Conservation (phyloP, 305 asterid species). For the Solanum hybrid region DNA sequence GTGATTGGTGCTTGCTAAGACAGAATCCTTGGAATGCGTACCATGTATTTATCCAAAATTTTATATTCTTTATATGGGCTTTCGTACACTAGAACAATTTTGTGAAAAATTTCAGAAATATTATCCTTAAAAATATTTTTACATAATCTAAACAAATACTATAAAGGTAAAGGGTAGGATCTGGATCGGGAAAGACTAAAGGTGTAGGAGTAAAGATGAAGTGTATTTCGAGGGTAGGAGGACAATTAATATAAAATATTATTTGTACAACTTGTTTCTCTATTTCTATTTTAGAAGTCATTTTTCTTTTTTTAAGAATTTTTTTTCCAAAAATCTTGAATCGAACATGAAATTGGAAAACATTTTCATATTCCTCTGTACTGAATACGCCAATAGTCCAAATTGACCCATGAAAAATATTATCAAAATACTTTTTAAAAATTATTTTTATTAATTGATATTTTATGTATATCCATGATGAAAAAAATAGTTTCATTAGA, state of each 20-base stretch:
- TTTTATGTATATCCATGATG: not conserved
- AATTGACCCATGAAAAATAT: not conserved
- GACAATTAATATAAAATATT: not conserved
- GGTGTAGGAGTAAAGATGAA: too few relatives aligned
- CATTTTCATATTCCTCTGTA: not conserved
- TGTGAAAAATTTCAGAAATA: too few relatives aligned
- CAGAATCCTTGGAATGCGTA: not conserved
- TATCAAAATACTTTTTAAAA: too few relatives aligned
- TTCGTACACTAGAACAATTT: not conserved
- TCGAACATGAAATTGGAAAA: not conserved
- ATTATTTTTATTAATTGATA: too few relatives aligned
- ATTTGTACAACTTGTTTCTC: not conserved
- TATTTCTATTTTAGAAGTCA: not conserved
- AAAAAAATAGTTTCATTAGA: not conserved
- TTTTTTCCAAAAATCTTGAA: not conserved
- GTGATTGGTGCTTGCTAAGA: not conserved
- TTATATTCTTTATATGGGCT: not conserved
- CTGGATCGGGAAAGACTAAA: not conserved
- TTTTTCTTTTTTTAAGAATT: not conserved
- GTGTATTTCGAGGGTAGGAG: not conserved
- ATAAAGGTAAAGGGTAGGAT: not conserved
- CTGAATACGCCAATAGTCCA: not conserved
- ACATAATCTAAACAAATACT: too few relatives aligned
- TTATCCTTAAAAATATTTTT: too few relatives aligned
- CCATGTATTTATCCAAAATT: not conserved